These are phyloP conservation scores for Taphrina wiesneri DNA, from an alignment of 1,139 yeast genomes.

Conservation along the genomic window DNA sequence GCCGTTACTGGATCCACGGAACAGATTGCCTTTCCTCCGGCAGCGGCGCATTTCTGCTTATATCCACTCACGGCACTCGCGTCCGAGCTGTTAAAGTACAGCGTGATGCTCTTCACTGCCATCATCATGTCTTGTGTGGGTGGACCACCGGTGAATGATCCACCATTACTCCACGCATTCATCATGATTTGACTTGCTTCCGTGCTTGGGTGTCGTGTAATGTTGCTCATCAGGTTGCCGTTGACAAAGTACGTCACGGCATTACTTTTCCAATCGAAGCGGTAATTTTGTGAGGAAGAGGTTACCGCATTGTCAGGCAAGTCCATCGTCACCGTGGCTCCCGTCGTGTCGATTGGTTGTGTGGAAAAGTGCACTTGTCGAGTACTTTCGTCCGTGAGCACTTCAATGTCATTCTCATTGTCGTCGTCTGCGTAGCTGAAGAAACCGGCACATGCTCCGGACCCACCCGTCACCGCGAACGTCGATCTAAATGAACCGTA, in stretches of 20 bases:
- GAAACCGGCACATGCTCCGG: conserved; percentile 26
- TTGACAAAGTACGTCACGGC: conserved; percentile 9
- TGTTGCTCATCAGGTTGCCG: not conserved
- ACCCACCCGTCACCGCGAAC: conserved; percentile 2
- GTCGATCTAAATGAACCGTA: conserved; percentile 19
- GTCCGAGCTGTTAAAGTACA: conserved; percentile 18
- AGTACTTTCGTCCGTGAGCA: conserved; percentile 1
- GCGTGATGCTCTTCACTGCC: not conserved
- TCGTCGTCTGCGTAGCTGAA: conserved; percentile 21
- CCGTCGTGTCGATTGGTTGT: conserved; percentile 5
- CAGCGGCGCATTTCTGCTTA: not conserved
- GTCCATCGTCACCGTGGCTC: conserved; percentile 5
- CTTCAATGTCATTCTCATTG: conserved; percentile 24
- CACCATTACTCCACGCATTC: conserved; percentile 24
- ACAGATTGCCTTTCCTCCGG: not conserved
- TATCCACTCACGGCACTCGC: not conserved
- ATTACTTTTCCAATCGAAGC: conserved; percentile 19
- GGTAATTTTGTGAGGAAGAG: not conserved
- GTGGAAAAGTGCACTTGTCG: conserved; percentile 15
- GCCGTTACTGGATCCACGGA: not conserved
- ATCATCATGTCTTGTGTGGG: conserved; percentile 1
- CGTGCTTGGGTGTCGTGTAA: conserved; percentile 12
- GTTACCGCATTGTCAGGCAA: conserved; percentile 1
- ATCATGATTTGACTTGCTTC: not conserved
- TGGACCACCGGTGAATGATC: conserved; percentile 15